Evolutionary conservation across 495 filamentous ascomycete species (phyloP).

Genomic region (Xylaria intraflava): DNA sequence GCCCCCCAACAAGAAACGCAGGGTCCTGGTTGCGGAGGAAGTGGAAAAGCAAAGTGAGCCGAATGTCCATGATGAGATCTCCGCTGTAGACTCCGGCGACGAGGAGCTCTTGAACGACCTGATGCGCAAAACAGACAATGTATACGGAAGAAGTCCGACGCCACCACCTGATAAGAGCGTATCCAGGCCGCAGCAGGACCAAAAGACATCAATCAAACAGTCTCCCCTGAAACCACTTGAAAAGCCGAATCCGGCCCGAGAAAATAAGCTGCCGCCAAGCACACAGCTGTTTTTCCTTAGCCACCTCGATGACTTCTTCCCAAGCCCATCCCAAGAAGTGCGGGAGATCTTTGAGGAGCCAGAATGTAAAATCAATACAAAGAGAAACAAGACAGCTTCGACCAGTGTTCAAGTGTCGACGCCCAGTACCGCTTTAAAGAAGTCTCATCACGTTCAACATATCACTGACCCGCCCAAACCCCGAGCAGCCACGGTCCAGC

Average conservation of each 20-base stretch:
- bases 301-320: constrained; percentile 45
- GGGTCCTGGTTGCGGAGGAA: neutral
- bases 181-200: neutral
- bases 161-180: neutral
- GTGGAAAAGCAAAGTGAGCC: neutral
- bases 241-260: neutral
- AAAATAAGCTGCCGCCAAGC: constrained; percentile 24
- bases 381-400: neutral
- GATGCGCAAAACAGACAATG: neutral
- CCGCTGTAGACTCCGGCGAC: neutral
- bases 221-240: neutral
- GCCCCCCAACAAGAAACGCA: constrained; percentile 4
- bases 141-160: neutral
- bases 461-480: neutral
- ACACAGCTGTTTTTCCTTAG: constrained; percentile 40
- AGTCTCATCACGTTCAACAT: neutral
- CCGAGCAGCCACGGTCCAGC: neutral
- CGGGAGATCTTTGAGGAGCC: constrained; percentile 37
- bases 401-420: neutral
- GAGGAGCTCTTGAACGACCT: constrained; percentile 3
- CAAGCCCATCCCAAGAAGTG: constrained; percentile 40
- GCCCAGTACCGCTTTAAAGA: neutral
- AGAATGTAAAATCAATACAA: neutral
- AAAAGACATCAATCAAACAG: neutral
- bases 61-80: neutral